These are phyloP conservation scores for Circinella umbellata DNA, from an alignment of 371 early-diverging fungal genomes.

Conservation along the genomic window DNA sequence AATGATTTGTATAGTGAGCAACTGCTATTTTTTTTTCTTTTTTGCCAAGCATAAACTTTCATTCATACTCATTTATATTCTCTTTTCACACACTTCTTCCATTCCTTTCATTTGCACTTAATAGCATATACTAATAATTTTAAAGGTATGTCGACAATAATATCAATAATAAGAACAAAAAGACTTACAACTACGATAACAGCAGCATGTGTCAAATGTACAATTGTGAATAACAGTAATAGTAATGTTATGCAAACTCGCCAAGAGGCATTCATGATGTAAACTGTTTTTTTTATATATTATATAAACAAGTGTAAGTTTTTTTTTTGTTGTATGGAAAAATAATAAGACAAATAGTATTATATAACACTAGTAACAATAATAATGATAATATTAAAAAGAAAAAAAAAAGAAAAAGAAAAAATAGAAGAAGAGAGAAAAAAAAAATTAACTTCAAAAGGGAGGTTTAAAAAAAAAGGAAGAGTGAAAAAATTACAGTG, in stretches of 20 bases:
- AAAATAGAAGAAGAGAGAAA: conserved; percentile 11
- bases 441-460: conserved; percentile 9
- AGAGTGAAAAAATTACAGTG: neutral
- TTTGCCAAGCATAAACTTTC: neutral
- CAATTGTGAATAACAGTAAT: conserved; percentile 4
- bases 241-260: conserved; percentile 10
- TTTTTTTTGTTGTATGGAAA: neutral
- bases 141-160: neutral
- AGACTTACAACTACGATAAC: conserved; percentile 23
- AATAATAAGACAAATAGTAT: neutral
- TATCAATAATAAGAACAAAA: neutral
- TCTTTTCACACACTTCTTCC: no score
- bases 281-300: no score
- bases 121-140: neutral
- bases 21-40: neutral
- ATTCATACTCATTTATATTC: no score
- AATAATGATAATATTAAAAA: neutral
- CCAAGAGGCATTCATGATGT: conserved; percentile 8
- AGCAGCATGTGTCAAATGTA: conserved; percentile 16
- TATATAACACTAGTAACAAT: neutral
- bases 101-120: no score
- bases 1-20: neutral
- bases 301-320: no score
- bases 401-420: conserved; percentile 11
- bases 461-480: neutral